These are phyloP conservation scores for Epithemia pelagica DNA, from an alignment of 108 stramenopile genomes.

Conservation along the genomic window DNA sequence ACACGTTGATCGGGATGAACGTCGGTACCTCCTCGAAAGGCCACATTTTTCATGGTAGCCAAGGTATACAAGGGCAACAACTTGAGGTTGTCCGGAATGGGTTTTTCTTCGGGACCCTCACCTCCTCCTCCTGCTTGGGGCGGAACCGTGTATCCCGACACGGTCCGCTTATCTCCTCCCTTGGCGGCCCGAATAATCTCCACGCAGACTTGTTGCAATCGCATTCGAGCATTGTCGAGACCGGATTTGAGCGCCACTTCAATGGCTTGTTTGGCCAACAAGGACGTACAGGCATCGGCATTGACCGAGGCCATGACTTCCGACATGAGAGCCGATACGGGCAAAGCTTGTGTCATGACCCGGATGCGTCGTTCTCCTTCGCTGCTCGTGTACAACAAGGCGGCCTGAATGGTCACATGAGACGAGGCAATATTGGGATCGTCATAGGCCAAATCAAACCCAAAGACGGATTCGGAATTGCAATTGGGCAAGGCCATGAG, in stretches of 20 bases:
- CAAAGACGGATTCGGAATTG: slow-evolving; percentile 89
- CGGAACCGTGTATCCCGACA: slow-evolving; percentile 60
- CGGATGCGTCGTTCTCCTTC: slow-evolving; percentile 95
- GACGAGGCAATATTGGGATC: slow-evolving; percentile 76
- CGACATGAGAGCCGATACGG: slow-evolving; percentile 60
- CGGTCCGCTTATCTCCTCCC: slow-evolving; percentile 65
- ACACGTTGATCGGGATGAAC: slow-evolving; percentile 93
- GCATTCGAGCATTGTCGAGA: slow-evolving; percentile 85
- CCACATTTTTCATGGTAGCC: slow-evolving; percentile 93
- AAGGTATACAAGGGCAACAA: slow-evolving; percentile 94
- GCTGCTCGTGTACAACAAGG: slow-evolving; percentile 94
- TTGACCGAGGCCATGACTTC: slow-evolving; percentile 83
- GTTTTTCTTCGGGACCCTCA: slow-evolving; percentile 35
- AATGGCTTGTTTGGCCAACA: slow-evolving; percentile 88
- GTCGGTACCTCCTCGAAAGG: slow-evolving; percentile 94
- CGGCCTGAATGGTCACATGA: slow-evolving; percentile 89
- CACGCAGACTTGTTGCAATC: slow-evolving; percentile 77
- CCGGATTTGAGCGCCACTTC: slow-evolving; percentile 83
- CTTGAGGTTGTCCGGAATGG: slow-evolving; percentile 67
- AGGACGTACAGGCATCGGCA: slow-evolving; percentile 63
- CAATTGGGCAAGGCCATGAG: slow-evolving; percentile 95
- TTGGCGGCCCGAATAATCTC: slow-evolving; percentile 66
- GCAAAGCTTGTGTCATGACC: slow-evolving; percentile 92
- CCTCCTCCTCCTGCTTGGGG: slow-evolving; percentile 24
- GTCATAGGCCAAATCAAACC: slow-evolving; percentile 90